Conservation (phyloP, 2,329 filamentous ascomycete genomes). For the Penicillium digitatum region DNA sequence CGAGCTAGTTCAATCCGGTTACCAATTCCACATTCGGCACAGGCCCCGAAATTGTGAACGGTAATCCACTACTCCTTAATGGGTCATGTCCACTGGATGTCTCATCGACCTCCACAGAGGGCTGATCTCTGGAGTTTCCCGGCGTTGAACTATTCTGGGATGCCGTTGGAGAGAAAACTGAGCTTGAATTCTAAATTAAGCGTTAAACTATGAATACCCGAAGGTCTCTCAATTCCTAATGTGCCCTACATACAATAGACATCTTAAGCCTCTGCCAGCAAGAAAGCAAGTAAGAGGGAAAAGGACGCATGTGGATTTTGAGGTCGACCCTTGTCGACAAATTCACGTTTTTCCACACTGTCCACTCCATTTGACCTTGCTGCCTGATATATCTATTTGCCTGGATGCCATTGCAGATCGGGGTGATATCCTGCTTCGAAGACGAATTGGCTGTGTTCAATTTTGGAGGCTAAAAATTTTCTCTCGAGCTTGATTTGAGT, state of each 20-base stretch:
- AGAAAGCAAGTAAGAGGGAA: slow-evolving; percentile 1
- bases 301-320: background rate
- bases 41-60: background rate
- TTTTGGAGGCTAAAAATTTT: background rate
- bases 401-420: slow-evolving; percentile 1
- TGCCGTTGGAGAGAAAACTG: background rate
- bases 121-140: background rate
- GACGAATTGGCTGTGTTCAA: background rate
- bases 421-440: slow-evolving; percentile 6
- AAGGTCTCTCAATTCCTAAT: background rate
- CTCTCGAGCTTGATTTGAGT: background rate
- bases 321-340: background rate
- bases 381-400: background rate
- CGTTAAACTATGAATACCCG: background rate
- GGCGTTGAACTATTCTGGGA: background rate
- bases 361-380: background rate
- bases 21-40: background rate
- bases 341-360: background rate
- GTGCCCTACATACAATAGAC: background rate
- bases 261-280: background rate
- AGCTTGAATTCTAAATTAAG: background rate
- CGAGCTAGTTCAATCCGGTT: slow-evolving; percentile 1
- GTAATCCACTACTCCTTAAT: background rate
- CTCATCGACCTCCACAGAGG: background rate
- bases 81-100: background rate